Conservation (phyloP, 306 rosid species). For the Oemleria cerasiformis region DNA sequence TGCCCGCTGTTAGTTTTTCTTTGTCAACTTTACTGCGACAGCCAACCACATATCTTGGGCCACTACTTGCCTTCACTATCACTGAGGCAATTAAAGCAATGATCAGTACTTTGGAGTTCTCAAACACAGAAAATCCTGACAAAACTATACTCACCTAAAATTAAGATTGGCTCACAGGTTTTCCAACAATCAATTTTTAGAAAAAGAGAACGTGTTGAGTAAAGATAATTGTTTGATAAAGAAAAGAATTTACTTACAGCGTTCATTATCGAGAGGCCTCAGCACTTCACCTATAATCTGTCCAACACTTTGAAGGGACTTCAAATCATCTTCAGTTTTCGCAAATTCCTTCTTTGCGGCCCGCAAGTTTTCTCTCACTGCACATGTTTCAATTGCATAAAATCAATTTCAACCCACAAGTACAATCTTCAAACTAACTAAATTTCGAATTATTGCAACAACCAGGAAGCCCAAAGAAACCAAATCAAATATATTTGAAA, state of each 20-base stretch:
- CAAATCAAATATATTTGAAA: too few relatives aligned
- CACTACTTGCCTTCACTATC: conserved; percentile 93
- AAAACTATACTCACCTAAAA: not conserved
- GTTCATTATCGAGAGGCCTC: conserved; percentile 90
- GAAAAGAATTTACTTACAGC: conserved; percentile 37
- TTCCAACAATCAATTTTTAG: not conserved
- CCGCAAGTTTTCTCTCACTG: conserved; percentile 77
- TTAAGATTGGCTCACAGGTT: too few relatives aligned
- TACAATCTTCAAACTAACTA: not conserved
- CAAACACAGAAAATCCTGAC: not conserved
- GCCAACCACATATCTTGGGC: conserved; percentile 90
- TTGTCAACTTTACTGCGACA: conserved; percentile 92
- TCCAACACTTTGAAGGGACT: conserved; percentile 92
- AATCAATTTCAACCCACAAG: not conserved
- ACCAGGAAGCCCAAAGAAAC: not conserved
- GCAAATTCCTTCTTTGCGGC: conserved; percentile 75
- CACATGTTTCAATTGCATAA: conserved; percentile 8
- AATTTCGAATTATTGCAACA: not conserved
- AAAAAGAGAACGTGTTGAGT: not conserved
- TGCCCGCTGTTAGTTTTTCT: conserved; percentile 83
- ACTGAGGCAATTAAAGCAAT: conserved; percentile 45
- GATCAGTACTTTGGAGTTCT: not conserved
- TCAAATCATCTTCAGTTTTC: conserved; percentile 95
- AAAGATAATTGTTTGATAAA: not conserved
- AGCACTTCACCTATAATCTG: conserved; percentile 95